Conservation (phyloP, 2,329 filamentous ascomycete genomes). For the Colletotrichum agaves region DNA sequence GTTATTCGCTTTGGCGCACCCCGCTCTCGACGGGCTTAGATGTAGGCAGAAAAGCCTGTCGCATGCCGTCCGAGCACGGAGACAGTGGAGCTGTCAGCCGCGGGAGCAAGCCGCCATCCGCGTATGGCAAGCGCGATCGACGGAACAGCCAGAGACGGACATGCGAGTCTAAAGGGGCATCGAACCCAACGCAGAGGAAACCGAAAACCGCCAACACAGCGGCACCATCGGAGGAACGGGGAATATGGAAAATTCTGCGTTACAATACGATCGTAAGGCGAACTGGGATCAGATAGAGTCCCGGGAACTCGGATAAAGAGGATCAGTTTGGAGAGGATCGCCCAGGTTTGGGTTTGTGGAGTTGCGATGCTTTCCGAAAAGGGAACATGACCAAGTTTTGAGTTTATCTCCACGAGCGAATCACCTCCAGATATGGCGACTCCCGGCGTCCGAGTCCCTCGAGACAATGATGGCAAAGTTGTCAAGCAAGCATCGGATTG, state of each 20-base stretch:
- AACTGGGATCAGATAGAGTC: neutral
- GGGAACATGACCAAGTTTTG: neutral
- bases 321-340: neutral
- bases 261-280: neutral
- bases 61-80: too few relatives aligned
- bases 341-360: neutral
- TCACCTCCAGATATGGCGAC: neutral
- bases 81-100: too few relatives aligned
- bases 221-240: too few relatives aligned
- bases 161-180: too few relatives aligned
- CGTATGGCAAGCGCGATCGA: too few relatives aligned
- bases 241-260: neutral
- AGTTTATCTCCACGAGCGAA: neutral
- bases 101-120: too few relatives aligned
- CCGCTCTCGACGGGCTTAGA: too few relatives aligned
- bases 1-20: too few relatives aligned
- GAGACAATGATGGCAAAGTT: neutral
- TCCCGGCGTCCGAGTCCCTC: neutral
- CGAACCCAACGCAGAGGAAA: too few relatives aligned
- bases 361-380: neutral
- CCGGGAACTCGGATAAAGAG: slow-evolving; percentile 2
- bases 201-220: too few relatives aligned
- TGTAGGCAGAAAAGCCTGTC: too few relatives aligned
- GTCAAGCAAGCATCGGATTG: neutral
- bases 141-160: too few relatives aligned